Conservation (phyloP, 768 basidiomycete species). For the Sarcomyxa edulis region DNA sequence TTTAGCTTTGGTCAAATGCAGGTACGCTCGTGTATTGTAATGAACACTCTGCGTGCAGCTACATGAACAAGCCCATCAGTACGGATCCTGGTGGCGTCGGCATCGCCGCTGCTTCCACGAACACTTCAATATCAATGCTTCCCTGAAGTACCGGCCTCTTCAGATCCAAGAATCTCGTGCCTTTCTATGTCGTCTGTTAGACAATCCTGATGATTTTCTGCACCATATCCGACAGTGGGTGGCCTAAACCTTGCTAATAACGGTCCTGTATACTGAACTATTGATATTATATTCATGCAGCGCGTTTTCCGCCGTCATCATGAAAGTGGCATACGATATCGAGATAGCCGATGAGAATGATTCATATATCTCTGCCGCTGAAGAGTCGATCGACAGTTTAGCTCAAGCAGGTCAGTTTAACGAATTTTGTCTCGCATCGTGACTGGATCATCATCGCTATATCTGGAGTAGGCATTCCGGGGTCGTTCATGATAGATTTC, state of each 20-base stretch:
- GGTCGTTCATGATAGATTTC: conserved; percentile 28
- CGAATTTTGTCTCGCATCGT: too few species aligned
- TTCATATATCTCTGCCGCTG: conserved; percentile 1
- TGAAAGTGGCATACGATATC: background rate
- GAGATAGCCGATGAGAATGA: conserved; percentile 7
- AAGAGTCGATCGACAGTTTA: conserved; percentile 14
- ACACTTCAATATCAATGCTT: too few species aligned
- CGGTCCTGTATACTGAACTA: background rate
- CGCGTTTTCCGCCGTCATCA: background rate
- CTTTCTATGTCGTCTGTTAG: conserved; percentile 4
- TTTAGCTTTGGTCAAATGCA: conserved; percentile 8
- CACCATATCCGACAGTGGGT: conserved; percentile 7
- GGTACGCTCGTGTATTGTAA: conserved; percentile 1
- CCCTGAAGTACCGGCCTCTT: too few species aligned
- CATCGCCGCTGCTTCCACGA: too few species aligned
- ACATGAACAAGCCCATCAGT: conserved; percentile 8
- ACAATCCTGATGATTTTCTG: conserved; percentile 1
- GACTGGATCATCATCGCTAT: conserved; percentile 22
- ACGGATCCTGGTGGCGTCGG: too few species aligned
- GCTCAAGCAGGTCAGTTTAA: conserved; percentile 29
- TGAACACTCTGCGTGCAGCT: background rate
- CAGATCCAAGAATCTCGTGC: too few species aligned
- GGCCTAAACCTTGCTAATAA: too few species aligned
- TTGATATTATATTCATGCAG: too few species aligned
- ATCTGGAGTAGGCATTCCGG: conserved; percentile 21